phyloP scores from a whole-genome alignment of 225 moss, liverwort and hornwort species.

The Bryoerythrophyllum caledonicum region DNA sequence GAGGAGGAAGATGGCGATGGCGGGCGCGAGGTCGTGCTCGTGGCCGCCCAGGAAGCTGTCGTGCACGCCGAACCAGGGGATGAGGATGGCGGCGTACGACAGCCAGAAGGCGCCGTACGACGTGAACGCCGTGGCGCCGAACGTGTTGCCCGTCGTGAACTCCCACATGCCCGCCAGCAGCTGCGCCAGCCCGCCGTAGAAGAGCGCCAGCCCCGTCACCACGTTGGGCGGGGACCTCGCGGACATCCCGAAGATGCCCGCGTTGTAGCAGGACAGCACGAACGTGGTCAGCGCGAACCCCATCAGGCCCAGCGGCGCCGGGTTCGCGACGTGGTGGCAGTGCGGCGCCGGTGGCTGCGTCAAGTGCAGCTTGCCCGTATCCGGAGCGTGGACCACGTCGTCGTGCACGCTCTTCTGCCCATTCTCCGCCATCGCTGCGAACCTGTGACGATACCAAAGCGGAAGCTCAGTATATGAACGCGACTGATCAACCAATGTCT shows the following conservation, averaged over 20 bases:
- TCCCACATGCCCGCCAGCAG: constrained; percentile 77
- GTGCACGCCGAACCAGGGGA: constrained; percentile 52
- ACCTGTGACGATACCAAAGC: not conserved
- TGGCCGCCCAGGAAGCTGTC: constrained; percentile 9
- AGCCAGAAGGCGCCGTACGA: constrained; percentile 75
- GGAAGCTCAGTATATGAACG: no score
- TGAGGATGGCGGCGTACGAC: constrained; percentile 51
- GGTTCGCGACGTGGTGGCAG: constrained; percentile 34
- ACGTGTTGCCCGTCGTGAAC: constrained; percentile 60
- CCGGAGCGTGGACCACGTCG: not conserved
- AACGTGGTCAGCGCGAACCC: constrained; percentile 58
- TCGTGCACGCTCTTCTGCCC: not conserved
- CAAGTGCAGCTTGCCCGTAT: not conserved
- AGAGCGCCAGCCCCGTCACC: constrained; percentile 54
- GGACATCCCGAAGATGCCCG: constrained; percentile 38
- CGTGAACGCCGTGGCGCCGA: constrained; percentile 66
- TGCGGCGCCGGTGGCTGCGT: not conserved
- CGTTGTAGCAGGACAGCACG: constrained; percentile 66
- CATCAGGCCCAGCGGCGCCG: constrained; percentile 65
- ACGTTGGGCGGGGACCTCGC: constrained; percentile 32
- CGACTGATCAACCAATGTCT: no score
- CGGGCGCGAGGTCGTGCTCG: constrained; percentile 15
- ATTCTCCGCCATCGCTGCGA: constrained; percentile 14
- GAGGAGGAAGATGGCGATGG: constrained; percentile 49
- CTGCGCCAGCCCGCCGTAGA: constrained; percentile 62